Evolutionary conservation across 306 rosid species (phyloP).

Genomic region (Pachyrhizus erosus): DNA sequence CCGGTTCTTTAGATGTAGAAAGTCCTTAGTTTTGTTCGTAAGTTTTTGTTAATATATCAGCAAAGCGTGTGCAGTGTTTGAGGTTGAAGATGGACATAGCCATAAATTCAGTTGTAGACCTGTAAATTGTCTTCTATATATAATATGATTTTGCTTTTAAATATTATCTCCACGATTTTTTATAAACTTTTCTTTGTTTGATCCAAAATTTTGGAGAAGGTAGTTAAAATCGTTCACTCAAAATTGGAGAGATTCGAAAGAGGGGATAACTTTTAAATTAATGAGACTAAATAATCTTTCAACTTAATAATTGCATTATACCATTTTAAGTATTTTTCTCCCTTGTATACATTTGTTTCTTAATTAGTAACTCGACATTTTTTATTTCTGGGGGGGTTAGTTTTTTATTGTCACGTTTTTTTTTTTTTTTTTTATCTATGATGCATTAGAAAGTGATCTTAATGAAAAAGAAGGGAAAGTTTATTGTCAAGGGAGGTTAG

Average conservation of each 20-base stretch:
- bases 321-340: not conserved
- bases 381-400: no score
- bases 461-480: not conserved
- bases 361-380: no score
- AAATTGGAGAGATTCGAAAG: not conserved
- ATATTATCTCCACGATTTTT: not conserved
- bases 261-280: not conserved
- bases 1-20: constrained; percentile 28
- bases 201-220: not conserved
- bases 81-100: constrained; percentile 38
- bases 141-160: constrained; percentile 3
- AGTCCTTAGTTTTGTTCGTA: constrained; percentile 28
- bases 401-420: not conserved
- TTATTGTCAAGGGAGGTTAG: not conserved
- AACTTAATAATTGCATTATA: no score
- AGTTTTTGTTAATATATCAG: constrained; percentile 36
- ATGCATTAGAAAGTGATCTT: not conserved
- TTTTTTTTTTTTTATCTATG: not conserved
- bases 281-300: not conserved
- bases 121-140: constrained; percentile 16
- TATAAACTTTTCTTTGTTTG: not conserved
- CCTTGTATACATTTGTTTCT: no score
- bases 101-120: constrained; percentile 23
- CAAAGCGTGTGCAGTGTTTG: constrained; percentile 31
- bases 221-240: not conserved